Conservation (phyloP, 441 rosid genomes). For the Manihot esculenta region DNA sequence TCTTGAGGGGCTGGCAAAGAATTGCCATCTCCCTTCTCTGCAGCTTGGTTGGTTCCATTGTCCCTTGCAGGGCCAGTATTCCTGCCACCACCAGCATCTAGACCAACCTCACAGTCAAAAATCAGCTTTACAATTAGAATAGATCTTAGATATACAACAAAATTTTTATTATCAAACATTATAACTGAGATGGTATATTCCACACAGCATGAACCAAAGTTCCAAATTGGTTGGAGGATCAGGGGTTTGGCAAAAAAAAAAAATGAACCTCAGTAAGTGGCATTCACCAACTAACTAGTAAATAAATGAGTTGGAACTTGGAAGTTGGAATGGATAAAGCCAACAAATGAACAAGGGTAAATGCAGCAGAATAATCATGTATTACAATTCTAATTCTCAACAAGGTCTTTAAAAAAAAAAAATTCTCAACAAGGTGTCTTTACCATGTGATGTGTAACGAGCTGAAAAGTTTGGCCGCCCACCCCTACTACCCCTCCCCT, state of each 20-base stretch:
- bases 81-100: constrained; percentile 69
- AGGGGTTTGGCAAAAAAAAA: constrained; percentile 1
- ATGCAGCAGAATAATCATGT: constrained; percentile 11
- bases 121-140: constrained; percentile 16
- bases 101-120: constrained; percentile 30
- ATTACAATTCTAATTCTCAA: constrained; percentile 21
- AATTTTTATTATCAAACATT: not conserved
- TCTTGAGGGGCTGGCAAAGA: constrained; percentile 46
- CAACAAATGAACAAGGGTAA: constrained; percentile 15
- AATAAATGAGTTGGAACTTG: constrained; percentile 15
- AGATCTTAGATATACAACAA: constrained; percentile 17
- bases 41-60: constrained; percentile 48
- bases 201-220: not conserved
- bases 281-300: not conserved
- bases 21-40: constrained; percentile 49
- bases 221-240: not conserved
- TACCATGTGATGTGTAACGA: constrained; percentile 59
- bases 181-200: not conserved
- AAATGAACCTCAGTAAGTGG: not conserved
- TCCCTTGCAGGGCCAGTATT: constrained; percentile 46
- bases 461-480: constrained; percentile 50
- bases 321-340: not conserved
- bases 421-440: no score
- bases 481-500: constrained; percentile 64
- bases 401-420: not conserved